Evolutionary conservation across 495 filamentous ascomycete species (phyloP).

Genomic region (Aspergillus homomorphus): DNA sequence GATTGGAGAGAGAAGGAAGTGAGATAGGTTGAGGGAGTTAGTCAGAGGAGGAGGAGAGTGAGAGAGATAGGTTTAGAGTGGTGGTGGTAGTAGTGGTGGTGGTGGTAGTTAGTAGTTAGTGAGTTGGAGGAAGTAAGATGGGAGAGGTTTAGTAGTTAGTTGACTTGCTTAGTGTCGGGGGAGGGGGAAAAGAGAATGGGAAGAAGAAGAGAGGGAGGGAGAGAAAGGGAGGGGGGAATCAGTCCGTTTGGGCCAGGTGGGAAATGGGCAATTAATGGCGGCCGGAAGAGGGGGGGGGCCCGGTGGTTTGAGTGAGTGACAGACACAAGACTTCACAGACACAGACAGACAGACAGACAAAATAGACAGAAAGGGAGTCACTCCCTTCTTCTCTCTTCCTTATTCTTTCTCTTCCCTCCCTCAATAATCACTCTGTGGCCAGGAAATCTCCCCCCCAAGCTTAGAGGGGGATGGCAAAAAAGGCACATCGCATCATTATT

Average conservation of each 20-base stretch:
- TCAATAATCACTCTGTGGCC: background rate
- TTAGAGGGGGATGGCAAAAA: background rate
- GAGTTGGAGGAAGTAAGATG: too few relatives aligned
- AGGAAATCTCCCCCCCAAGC: background rate
- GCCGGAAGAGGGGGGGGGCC: conserved; percentile 29
- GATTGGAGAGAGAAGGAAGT: too few relatives aligned
- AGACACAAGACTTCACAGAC: too few relatives aligned
- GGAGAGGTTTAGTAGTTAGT: too few relatives aligned
- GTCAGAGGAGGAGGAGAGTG: too few relatives aligned
- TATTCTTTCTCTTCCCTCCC: conserved; percentile 1
- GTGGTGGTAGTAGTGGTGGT: too few relatives aligned
- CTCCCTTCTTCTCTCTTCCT: background rate
- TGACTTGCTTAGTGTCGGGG: background rate
- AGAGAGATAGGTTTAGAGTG: too few relatives aligned
- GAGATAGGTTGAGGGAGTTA: too few relatives aligned
- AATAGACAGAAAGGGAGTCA: background rate
- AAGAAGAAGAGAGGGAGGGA: conserved; percentile 25
- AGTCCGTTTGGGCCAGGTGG: background rate
- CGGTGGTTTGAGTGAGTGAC: conserved; percentile 24
- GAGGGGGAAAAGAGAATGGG: conserved; percentile 19
- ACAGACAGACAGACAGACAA: background rate
- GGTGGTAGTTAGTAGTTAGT: too few relatives aligned
- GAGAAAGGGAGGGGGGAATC: conserved; percentile 23
- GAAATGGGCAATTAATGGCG: conserved; percentile 1
- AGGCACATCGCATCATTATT: background rate